phyloP scores from a whole-genome alignment of 106 monocot species.

The Dioscorea alata region DNA sequence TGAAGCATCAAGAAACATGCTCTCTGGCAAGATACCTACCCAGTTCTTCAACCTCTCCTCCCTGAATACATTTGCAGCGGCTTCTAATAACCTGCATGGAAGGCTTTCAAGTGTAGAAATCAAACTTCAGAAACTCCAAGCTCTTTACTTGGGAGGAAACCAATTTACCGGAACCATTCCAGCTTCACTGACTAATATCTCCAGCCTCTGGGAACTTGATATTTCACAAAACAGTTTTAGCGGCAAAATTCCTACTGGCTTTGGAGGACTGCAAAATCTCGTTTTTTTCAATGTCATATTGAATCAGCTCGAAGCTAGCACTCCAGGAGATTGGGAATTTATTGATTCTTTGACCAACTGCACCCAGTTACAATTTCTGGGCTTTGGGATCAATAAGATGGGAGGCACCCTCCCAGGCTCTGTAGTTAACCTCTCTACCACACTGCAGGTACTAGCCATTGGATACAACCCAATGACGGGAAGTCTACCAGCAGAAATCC shows the following conservation, averaged over 20 bases:
- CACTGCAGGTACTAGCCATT: not conserved
- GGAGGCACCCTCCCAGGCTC: too few species aligned
- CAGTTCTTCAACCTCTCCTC: not conserved
- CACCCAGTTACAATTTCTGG: too few species aligned
- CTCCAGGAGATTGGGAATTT: too few species aligned
- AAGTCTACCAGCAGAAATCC: not conserved
- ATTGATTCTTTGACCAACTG: too few species aligned
- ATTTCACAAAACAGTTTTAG: too few species aligned
- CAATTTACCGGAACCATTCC: too few species aligned
- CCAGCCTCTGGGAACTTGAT: too few species aligned
- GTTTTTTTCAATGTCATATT: not conserved
- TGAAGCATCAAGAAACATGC: not conserved
- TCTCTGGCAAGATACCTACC: not conserved
- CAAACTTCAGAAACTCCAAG: not conserved
- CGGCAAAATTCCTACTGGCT: not conserved
- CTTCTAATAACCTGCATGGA: not conserved
- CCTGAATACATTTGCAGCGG: not conserved
- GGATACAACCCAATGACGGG: not conserved
- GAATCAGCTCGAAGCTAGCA: too few species aligned
- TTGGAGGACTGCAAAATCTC: not conserved
- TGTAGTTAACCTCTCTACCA: too few species aligned
- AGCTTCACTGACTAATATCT: too few species aligned
- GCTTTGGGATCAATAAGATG: too few species aligned
- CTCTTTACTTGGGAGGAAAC: too few species aligned
- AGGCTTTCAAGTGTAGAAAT: not conserved